Base-by-base conservation (phyloP, 805 yeast genomes). In the Metschnikowia picachoensis region DNA sequence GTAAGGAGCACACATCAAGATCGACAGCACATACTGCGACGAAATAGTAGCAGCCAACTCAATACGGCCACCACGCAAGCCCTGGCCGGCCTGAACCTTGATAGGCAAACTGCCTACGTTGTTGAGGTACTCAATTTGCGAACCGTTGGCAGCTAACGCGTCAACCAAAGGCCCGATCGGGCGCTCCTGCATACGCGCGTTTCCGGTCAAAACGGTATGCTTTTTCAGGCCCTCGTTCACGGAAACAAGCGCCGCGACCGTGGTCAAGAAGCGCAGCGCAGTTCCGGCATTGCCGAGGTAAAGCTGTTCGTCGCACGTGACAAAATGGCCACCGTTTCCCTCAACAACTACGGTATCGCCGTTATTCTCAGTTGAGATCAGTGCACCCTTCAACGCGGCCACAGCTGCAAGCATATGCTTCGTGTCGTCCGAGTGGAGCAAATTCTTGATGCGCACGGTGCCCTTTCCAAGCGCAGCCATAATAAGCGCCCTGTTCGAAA, bases 231-330 rank as follows among this genome's bases (percentile, higher is more conserved):
- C 43, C 30, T 59, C 39, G 28, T 82, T 71, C 28, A 58, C 41
- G 16, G 78, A 73, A 5, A 87, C 95, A 49, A 91, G 72, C n/a
- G 96, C 78, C 15, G 96, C 96, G 28, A 94, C 92, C 2, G 97
- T 80, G 2, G 97, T 87, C 61, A 94, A 77, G 65, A 94, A 94
- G 60, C 99, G 79, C 6, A 97, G 87, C 4, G 99, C 98, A 37
- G 99, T 94, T 55, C 99, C 99, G 1, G 99, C 98, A 61, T 94
- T 94, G 47, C 99, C 99, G 51, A 94, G 75, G 67, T 89, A 94
- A 47, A 94, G 72, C 51, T 82, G 85, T 43, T 82, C 80, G 14
- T 70, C 67, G 41, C 83, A 77, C 3, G 95, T 84, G 29, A 72
- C 58, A 51, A 88, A 66, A 29, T 80, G 69, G 47, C 97, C 97